phyloP scores from a whole-genome alignment of 1,284 basidiomycete species.

The Cryptococcus hybrid region DNA sequence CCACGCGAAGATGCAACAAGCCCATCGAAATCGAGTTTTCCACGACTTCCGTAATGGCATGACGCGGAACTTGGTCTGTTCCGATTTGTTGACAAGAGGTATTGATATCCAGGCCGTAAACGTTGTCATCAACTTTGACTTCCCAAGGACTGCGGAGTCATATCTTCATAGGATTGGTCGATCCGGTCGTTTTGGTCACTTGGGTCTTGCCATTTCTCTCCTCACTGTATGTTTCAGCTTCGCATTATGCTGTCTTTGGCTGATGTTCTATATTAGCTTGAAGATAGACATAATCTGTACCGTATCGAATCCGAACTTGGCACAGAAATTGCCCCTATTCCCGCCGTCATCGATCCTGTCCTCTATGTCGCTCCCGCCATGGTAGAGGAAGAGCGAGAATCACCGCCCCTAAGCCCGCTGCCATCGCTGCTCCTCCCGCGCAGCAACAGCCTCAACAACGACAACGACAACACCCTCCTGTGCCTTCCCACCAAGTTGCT shows the following conservation, averaged over 20 bases:
- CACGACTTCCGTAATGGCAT: slow-evolving; percentile 99
- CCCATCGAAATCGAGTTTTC: slow-evolving; percentile 98
- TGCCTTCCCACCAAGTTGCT: too few relatives aligned
- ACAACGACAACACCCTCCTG: too few relatives aligned
- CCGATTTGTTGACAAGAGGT: slow-evolving; percentile 93
- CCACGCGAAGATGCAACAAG: slow-evolving; percentile 99
- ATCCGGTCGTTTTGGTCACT: slow-evolving; percentile 94
- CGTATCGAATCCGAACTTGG: slow-evolving; percentile 98
- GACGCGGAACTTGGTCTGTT: slow-evolving; percentile 96
- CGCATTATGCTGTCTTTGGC: neutral
- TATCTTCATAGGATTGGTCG: slow-evolving; percentile 90
- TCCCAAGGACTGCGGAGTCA: slow-evolving; percentile 97
- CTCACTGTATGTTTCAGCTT: slow-evolving; percentile 58
- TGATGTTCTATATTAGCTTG: slow-evolving; percentile 58
- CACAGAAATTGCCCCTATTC: slow-evolving; percentile 96
- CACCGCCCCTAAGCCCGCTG: neutral
- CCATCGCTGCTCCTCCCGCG: too few relatives aligned
- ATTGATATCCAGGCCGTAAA: slow-evolving; percentile 99
- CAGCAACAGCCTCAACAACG: too few relatives aligned
- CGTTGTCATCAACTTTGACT: slow-evolving; percentile 99
- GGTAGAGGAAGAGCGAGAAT: slow-evolving; percentile 15
- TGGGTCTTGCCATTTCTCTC: slow-evolving; percentile 95
- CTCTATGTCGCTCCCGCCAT: slow-evolving; percentile 71
- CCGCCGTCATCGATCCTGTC: slow-evolving; percentile 85
- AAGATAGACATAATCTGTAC: slow-evolving; percentile 97